Evolutionary conservation across 1,284 basidiomycete genomes (phyloP).

Genomic region (Laetiporus sulphureus): DNA sequence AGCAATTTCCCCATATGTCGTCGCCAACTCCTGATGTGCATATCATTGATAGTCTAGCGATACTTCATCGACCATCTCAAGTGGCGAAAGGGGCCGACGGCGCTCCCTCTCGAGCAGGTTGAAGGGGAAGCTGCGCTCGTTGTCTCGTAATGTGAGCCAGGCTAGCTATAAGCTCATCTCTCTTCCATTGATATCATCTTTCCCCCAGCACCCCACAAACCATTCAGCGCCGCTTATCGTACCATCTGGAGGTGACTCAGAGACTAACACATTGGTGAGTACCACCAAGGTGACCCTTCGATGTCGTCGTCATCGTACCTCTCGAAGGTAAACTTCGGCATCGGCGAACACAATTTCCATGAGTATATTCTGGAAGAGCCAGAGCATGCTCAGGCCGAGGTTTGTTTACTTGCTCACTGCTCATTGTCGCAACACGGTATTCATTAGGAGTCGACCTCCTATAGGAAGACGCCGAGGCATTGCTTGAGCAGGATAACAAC

Average conservation of each 20-base stretch:
- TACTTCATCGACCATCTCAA: background rate
- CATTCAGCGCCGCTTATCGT: background rate
- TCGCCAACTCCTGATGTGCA: background rate
- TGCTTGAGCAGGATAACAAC: constrained; percentile 4
- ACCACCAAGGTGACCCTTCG: too few relatives aligned
- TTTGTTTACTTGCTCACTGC: too few relatives aligned
- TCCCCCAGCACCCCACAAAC: background rate
- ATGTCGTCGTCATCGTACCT: too few relatives aligned
- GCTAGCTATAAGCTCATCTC: background rate
- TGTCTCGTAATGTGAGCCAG: constrained; percentile 4
- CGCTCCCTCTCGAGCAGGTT: constrained; percentile 4
- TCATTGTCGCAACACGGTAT: too few relatives aligned
- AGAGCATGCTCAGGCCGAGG: background rate
- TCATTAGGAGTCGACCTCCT: too few relatives aligned
- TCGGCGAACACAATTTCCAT: background rate
- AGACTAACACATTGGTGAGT: constrained; percentile 7
- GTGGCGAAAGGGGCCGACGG: background rate
- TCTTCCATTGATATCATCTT: background rate
- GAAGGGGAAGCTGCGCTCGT: constrained; percentile 6
- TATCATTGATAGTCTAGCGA: background rate
- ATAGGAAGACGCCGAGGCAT: constrained; percentile 2
- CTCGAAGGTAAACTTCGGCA: constrained; percentile 5
- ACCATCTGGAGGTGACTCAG: constrained; percentile 1
- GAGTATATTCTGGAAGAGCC: constrained; percentile 5
- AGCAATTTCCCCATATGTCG: background rate